Conservation (phyloP, 768 basidiomycete species). For the Coprinopsis marcescibilis region DNA sequence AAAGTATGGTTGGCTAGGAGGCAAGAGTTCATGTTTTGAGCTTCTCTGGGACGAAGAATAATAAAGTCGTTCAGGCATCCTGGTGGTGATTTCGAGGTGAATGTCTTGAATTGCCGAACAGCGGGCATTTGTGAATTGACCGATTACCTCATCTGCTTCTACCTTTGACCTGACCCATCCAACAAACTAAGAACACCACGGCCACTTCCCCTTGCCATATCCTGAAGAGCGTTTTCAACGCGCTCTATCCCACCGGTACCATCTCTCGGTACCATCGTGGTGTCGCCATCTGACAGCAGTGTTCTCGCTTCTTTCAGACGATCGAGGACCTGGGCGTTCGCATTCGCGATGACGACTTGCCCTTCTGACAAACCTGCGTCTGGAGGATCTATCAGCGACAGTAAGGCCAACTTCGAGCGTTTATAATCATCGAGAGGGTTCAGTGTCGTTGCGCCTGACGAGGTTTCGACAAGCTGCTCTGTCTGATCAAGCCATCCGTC, state of each 20-base stretch:
- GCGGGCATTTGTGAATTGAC: neutral
- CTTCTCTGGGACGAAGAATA: too few species aligned
- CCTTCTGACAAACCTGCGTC: slow-evolving; percentile 22
- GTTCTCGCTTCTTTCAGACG: slow-evolving; percentile 50
- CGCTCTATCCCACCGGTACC: slow-evolving; percentile 33
- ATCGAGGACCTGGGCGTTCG: slow-evolving; percentile 42
- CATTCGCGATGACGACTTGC: slow-evolving; percentile 32
- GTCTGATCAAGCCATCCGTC: slow-evolving; percentile 36
- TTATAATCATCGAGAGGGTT: slow-evolving; percentile 28
- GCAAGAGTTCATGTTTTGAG: too few species aligned
- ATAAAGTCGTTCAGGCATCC: neutral
- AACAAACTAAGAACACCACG: slow-evolving; percentile 40
- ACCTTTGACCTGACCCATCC: slow-evolving; percentile 35
- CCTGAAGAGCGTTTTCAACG: slow-evolving; percentile 41
- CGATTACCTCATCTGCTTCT: slow-evolving; percentile 15
- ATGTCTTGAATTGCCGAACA: neutral
- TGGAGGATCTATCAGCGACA: slow-evolving; percentile 26
- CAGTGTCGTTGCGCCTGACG: neutral
- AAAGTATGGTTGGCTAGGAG: too few species aligned
- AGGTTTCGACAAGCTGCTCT: neutral
- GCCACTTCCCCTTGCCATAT: slow-evolving; percentile 16
- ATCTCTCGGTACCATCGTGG: slow-evolving; percentile 7
- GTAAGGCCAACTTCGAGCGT: slow-evolving; percentile 29
- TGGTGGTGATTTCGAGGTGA: neutral
- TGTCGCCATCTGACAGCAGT: slow-evolving; percentile 32